Percentiles rank a stretch among this genome's conserved stretches.
Evolutionary conservation across 2,329 filamentous ascomycete species (phyloP).

Genomic region (Pyrenochaeta sp.): DNA sequence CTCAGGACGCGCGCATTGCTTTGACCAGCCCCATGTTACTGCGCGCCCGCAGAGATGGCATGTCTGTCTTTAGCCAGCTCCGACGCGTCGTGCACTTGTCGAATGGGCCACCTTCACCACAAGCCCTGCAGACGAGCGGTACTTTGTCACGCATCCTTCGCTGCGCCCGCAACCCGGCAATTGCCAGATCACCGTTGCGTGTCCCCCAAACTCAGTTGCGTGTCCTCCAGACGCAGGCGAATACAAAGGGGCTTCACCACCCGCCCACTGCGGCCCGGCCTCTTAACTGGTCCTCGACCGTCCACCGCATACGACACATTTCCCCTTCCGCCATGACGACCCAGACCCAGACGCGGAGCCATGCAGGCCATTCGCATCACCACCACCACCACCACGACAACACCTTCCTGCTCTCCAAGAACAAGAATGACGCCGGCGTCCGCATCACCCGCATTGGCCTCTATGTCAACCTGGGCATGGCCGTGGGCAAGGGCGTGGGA

Average conservation of each 20-base stretch:
- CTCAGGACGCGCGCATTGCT: conserved; percentile 26
- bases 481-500: conserved; percentile 88
- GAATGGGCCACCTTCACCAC: conserved; percentile 37
- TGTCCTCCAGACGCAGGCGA: conserved; percentile 43
- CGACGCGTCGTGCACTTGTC: conserved; percentile 34
- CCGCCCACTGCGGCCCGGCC: conserved; percentile 13
- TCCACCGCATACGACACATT: conserved; percentile 42
- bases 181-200: conserved; percentile 31
- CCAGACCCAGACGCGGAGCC: conserved; percentile 39
- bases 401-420: conserved; percentile 78
- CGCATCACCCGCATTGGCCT: conserved; percentile 91
- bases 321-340: conserved; percentile 41
- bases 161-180: conserved; percentile 11
- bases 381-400: conserved; percentile 88
- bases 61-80: conserved; percentile 42
- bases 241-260: conserved; percentile 27
- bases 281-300: conserved; percentile 44
- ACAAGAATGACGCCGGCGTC: conserved; percentile 92
- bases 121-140: conserved; percentile 22
- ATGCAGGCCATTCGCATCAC: conserved; percentile 61
- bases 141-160: conserved; percentile 22
- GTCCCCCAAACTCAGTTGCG: conserved; percentile 39
- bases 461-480: conserved; percentile 92
- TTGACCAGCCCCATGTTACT: conserved; percentile 40
- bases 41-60: conserved; percentile 44